Base-by-base conservation (phyloP, 768 basidiomycete species). In the Lanmaoa rubissima region DNA sequence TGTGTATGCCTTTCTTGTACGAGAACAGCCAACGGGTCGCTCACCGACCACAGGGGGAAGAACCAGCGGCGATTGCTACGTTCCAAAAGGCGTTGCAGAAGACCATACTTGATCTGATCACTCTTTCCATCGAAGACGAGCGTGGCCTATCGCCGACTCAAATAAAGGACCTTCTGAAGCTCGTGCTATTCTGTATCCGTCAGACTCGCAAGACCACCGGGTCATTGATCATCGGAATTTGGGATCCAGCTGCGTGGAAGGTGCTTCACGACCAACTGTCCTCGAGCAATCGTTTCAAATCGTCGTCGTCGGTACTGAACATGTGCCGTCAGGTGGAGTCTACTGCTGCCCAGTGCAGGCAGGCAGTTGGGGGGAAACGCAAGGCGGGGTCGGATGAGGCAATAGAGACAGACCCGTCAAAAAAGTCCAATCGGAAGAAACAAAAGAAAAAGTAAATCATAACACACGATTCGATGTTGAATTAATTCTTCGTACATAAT, bases 151-250 rank as follows among this genome's bases (percentile, higher is more conserved):
- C 82, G 16, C 77, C 86, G 2, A 69, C 82, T 1, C 89, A 92
- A 59, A 65, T 88, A 65, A 96, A 92, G 72, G 88, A 90, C n/a
- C 68, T 93, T 19, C 69, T 93, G 54, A 94, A 91, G 71, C 72
- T 90, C 50, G 86, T 77, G 0, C 73, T 91, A 28, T 65, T 79
- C 19, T 82, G 82, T 48, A 75, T 86, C n/a, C 84, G 91, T 51
- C 84, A 85, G 57, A 83, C 85, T 1, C 69, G 55, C 57, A 56
- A 84, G 83, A 53, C 79, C 80, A 9, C 66, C 79, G 47, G 64
- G 32, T 55, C 71, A 0, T 69, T 70, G 16, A 64, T 70, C 4
- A 59, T 66, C 12, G 61, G 68, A 5, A 70, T 79, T 5, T 96
- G 93, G 93, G 76, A 84, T 50, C 75, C 83, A 1, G 64, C 75